These are phyloP conservation scores for Heterococcus sp. DNA, from an alignment of 108 stramenopile genomes.

Conservation along the genomic window DNA sequence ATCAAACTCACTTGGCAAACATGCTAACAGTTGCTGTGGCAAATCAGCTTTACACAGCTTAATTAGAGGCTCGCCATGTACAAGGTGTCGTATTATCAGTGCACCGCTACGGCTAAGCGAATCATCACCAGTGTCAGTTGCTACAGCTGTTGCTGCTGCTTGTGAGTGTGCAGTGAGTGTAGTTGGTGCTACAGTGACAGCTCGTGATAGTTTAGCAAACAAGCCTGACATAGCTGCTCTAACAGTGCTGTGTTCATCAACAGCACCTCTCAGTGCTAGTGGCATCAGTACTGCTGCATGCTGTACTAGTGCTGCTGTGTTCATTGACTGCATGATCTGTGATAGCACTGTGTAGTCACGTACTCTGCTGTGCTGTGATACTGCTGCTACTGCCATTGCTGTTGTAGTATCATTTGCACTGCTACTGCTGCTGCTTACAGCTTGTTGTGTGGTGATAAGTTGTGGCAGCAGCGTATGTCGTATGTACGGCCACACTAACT, in stretches of 20 bases:
- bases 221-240: neutral
- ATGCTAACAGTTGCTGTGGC: neutral
- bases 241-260: neutral
- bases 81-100: constrained; percentile 28
- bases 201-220: neutral
- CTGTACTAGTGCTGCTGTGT: constrained; percentile 10
- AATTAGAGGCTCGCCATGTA: constrained; percentile 21
- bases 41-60: neutral
- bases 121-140: neutral
- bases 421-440: too few relatives aligned
- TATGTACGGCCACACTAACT: neutral
- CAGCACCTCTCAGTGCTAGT: constrained; percentile 17
- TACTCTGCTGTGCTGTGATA: neutral
- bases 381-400: neutral
- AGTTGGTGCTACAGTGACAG: neutral
- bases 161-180: neutral
- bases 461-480: neutral
- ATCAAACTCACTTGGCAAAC: constrained; percentile 1
- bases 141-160: neutral
- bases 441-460: neutral
- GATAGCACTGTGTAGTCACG: neutral
- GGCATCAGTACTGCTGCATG: constrained; percentile 20
- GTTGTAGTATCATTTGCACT: neutral
- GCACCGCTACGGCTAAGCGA: neutral
- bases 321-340: constrained; percentile 12